Evolutionary conservation across 2,329 filamentous ascomycete species (phyloP).

Genomic region (Tolypocladium guangdongense): DNA sequence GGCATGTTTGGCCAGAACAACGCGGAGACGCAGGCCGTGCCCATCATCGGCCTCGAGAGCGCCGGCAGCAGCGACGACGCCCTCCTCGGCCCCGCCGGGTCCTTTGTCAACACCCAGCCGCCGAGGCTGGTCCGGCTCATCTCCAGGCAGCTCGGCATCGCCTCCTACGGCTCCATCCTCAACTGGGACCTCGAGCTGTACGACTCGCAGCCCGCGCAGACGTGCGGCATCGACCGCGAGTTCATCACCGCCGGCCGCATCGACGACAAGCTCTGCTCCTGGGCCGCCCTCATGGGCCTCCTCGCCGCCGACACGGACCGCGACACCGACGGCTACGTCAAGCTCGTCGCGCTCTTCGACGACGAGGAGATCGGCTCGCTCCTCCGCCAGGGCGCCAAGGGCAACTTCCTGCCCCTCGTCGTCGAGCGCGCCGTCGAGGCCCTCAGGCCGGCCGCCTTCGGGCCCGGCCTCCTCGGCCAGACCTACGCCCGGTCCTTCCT

Average conservation of each 20-base stretch:
- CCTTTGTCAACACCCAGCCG: constrained; percentile 77
- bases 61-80: constrained; percentile 36
- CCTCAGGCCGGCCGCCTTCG: constrained; percentile 41
- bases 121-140: constrained; percentile 77
- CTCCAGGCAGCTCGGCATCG: constrained; percentile 62
- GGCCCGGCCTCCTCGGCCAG: constrained; percentile 57
- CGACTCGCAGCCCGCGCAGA: constrained; percentile 74
- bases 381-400: constrained; percentile 77
- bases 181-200: constrained; percentile 98
- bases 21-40: constrained; percentile 85
- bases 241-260: constrained; percentile 93
- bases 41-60: constrained; percentile 82
- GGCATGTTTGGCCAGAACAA: constrained; percentile 61
- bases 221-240: constrained; percentile 79
- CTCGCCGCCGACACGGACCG: constrained; percentile 49
- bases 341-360: constrained; percentile 89
- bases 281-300: constrained; percentile 77
- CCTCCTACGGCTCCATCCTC: constrained; percentile 61
- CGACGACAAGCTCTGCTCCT: constrained; percentile 96
- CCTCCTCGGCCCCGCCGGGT: constrained; percentile 49
- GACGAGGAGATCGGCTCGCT: constrained; percentile 93
- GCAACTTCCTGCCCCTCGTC: constrained; percentile 75
- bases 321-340: constrained; percentile 58
- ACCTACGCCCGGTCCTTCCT: constrained; percentile 90
- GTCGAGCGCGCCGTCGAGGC: constrained; percentile 74